Percentiles rank a stretch among this genome's conserved stretches.
These are phyloP conservation scores for Carex scoparia DNA, from an alignment of 176 grass and related monocot species.

Conservation along the genomic window DNA sequence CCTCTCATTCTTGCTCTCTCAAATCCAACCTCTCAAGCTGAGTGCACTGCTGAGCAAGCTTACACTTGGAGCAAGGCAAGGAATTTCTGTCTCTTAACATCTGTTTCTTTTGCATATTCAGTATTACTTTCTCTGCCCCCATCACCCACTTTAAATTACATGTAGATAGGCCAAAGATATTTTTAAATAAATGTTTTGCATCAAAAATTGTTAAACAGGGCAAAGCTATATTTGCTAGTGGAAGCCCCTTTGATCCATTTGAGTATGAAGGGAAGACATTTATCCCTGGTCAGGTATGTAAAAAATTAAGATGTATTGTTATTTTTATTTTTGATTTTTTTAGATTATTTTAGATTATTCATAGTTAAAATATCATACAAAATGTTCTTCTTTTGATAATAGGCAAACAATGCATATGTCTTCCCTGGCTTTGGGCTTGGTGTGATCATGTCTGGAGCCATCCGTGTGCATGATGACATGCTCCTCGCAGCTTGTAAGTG, in stretches of 20 bases:
- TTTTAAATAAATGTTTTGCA: background rate
- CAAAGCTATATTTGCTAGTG: constrained; percentile 80
- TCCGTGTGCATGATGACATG: constrained; percentile 89
- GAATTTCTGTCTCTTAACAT: background rate
- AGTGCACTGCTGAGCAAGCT: constrained; percentile 92
- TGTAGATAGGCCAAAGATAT: background rate
- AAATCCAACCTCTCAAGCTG: constrained; percentile 77
- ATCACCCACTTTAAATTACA: background rate
- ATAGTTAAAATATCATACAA: background rate
- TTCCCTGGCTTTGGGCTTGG: constrained; percentile 93
- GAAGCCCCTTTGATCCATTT: constrained; percentile 92
- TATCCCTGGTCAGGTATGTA: constrained; percentile 69
- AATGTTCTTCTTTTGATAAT: background rate
- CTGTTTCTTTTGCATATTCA: background rate
- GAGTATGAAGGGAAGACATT: constrained; percentile 76
- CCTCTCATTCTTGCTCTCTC: constrained; percentile 83
- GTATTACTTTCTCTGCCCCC: background rate
- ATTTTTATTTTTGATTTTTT: background rate
- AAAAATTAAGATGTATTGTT: background rate
- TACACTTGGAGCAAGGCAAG: constrained; percentile 98
- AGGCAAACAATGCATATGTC: constrained; percentile 90
- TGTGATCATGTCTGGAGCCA: constrained; percentile 80
- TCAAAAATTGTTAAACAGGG: constrained; percentile 48
- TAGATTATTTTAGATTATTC: constrained; percentile 18
- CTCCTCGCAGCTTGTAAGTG: constrained; percentile 80